These are phyloP conservation scores for Bruguiera parviflora DNA, from an alignment of 345 rosid species.

Conservation along the genomic window DNA sequence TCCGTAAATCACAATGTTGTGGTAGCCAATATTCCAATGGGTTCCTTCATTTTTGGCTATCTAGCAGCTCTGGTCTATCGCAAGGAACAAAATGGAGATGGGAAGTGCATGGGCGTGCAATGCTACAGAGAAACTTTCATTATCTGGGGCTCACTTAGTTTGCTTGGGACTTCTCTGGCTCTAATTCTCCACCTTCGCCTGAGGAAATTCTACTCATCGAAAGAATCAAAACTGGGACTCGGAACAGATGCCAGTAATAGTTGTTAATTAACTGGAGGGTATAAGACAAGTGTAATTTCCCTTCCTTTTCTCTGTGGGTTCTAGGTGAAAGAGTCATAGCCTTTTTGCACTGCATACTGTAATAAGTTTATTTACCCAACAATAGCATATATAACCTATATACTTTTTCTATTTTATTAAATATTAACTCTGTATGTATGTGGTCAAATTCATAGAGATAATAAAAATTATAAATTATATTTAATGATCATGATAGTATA, in stretches of 20 bases:
- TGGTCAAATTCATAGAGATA: too few species aligned
- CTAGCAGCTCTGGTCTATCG: slow-evolving; percentile 66
- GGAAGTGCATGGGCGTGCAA: slow-evolving; percentile 58
- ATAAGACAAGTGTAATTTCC: too few species aligned
- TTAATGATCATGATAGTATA: too few species aligned
- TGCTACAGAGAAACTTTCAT: slow-evolving; percentile 67
- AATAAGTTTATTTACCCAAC: too few species aligned
- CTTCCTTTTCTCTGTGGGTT: too few species aligned
- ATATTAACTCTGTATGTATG: too few species aligned
- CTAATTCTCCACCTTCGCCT: slow-evolving; percentile 47
- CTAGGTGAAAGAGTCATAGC: too few species aligned
- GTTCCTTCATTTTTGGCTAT: slow-evolving; percentile 69
- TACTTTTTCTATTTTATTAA: too few species aligned
- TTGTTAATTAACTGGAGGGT: too few species aligned
- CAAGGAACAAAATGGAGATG: slow-evolving; percentile 29
- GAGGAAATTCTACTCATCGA: slow-evolving; percentile 42
- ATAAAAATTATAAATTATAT: too few species aligned
- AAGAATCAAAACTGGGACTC: neutral
- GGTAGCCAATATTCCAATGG: slow-evolving; percentile 75
- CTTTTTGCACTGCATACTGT: too few species aligned
- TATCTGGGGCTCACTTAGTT: slow-evolving; percentile 64
- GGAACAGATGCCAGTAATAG: neutral
- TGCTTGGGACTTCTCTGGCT: slow-evolving; percentile 52
- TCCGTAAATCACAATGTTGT: slow-evolving; percentile 82
- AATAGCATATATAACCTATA: too few species aligned